Conservation (phyloP, 2,329 filamentous ascomycete species). For the Rutstroemia sp. region DNA sequence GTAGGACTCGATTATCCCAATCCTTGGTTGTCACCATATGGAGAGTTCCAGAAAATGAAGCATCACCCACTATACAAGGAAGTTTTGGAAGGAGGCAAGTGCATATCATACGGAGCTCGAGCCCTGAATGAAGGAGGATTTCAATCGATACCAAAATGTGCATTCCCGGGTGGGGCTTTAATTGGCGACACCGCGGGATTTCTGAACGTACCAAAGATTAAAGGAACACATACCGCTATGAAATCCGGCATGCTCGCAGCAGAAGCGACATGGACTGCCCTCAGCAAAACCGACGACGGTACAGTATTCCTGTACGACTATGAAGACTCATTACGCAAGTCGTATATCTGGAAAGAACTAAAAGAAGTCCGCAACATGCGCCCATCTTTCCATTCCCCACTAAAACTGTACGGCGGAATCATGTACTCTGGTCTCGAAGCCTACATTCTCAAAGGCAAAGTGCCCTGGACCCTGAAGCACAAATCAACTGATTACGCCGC, state of each 20-base stretch:
- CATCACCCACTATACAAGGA: slow-evolving; percentile 85
- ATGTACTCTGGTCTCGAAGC: slow-evolving; percentile 91
- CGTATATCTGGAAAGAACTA: slow-evolving; percentile 87
- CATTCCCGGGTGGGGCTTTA: slow-evolving; percentile 90
- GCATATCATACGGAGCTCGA: slow-evolving; percentile 90
- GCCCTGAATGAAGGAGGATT: slow-evolving; percentile 92
- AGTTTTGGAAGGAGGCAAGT: slow-evolving; percentile 91
- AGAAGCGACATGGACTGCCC: slow-evolving; percentile 76
- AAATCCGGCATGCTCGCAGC: slow-evolving; percentile 94
- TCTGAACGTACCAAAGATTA: slow-evolving; percentile 96
- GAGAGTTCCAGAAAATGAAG: slow-evolving; percentile 98
- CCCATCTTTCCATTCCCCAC: slow-evolving; percentile 81
- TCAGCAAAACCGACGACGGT: slow-evolving; percentile 50
- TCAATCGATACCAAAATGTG: slow-evolving; percentile 94
- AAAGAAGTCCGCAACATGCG: slow-evolving; percentile 96
- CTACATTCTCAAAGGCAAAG: slow-evolving; percentile 74
- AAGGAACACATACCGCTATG: slow-evolving; percentile 97
- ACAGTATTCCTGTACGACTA: slow-evolving; percentile 92
- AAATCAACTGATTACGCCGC: slow-evolving; percentile 67
- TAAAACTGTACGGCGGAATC: slow-evolving; percentile 85
- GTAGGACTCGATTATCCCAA: slow-evolving; percentile 94
- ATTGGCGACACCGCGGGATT: slow-evolving; percentile 97
- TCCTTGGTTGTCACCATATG: slow-evolving; percentile 91
- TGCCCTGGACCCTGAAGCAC: slow-evolving; percentile 90
- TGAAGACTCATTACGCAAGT: slow-evolving; percentile 79